A percentile compares a stretch with the other conserved stretches of the same genome.
Conservation (phyloP, 805 yeast species). For the Schwanniomyces sp. region DNA sequence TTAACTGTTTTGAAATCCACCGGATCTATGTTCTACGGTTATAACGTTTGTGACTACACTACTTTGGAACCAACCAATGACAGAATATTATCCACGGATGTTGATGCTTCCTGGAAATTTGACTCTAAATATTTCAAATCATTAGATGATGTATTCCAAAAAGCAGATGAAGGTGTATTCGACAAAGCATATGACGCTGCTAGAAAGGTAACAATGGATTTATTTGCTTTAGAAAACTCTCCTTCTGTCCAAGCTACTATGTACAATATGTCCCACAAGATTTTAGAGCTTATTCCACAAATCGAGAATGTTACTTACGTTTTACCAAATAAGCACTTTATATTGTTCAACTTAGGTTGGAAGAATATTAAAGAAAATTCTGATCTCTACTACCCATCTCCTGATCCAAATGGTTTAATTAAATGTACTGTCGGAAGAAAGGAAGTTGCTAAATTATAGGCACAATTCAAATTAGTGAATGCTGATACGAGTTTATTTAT, state of each 20-base stretch:
- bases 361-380: conserved; percentile 79
- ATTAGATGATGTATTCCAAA: conserved; percentile 47
- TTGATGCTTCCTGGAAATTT: conserved; percentile 72
- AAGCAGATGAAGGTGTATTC: conserved; percentile 62
- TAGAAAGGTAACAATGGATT: conserved; percentile 66
- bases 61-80: conserved; percentile 81
- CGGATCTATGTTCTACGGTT: conserved; percentile 90
- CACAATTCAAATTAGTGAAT: neutral
- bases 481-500: neutral
- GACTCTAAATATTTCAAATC: conserved; percentile 49
- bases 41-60: conserved; percentile 83
- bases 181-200: conserved; percentile 65
- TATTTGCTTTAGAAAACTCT: conserved; percentile 82
- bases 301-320: conserved; percentile 68
- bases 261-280: conserved; percentile 85
- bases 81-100: conserved; percentile 85
- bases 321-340: conserved; percentile 91
- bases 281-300: conserved; percentile 56
- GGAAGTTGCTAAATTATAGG: conserved; percentile 48
- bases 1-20: conserved; percentile 87
- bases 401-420: conserved; percentile 92
- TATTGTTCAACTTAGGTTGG: conserved; percentile 79
- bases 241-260: conserved; percentile 97
- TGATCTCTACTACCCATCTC: conserved; percentile 83
- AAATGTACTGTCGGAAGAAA: conserved; percentile 80